Percentiles rank a stretch among this genome's conserved stretches.
Conservation (phyloP, 106 monocot genomes). For the Dendrobium officinale region DNA sequence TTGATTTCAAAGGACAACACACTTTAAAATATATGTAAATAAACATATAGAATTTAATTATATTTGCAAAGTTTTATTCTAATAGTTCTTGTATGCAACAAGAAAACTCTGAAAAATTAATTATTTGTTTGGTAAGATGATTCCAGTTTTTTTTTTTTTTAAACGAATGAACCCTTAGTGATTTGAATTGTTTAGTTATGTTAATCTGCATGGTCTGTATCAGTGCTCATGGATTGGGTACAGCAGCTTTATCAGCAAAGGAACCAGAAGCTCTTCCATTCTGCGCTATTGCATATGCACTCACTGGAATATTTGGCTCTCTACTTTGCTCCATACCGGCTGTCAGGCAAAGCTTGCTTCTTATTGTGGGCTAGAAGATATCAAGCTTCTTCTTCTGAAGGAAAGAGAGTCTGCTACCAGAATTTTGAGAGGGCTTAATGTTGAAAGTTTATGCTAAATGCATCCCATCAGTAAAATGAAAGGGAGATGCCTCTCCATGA, state of each 20-base stretch:
- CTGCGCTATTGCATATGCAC: slow-evolving; percentile 87
- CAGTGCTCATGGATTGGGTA: slow-evolving; percentile 98
- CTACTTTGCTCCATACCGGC: slow-evolving; percentile 83
- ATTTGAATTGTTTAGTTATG: no score
- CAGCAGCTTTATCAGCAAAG: slow-evolving; percentile 93
- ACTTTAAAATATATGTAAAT: no score
- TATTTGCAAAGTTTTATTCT: no score
- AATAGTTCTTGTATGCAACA: no score
- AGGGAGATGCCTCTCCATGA: not conserved
- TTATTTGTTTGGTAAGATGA: no score
- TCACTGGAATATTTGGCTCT: slow-evolving; percentile 87
- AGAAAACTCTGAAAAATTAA: no score
- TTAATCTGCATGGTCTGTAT: not conserved
- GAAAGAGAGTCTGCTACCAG: not conserved
- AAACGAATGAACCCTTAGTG: no score
- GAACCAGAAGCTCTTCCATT: slow-evolving; percentile 98
- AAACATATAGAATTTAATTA: no score
- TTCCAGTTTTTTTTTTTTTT: no score
- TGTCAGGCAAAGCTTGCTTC: slow-evolving; percentile 74
- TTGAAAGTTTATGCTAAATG: not conserved
- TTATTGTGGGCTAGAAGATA: slow-evolving; percentile 39
- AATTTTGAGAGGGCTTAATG: not conserved
- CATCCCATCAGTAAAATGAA: not conserved
- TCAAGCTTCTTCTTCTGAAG: no score
- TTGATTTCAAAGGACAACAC: no score